These are phyloP conservation scores for Syzygium malaccense DNA, from an alignment of 441 rosid species.

Conservation along the genomic window DNA sequence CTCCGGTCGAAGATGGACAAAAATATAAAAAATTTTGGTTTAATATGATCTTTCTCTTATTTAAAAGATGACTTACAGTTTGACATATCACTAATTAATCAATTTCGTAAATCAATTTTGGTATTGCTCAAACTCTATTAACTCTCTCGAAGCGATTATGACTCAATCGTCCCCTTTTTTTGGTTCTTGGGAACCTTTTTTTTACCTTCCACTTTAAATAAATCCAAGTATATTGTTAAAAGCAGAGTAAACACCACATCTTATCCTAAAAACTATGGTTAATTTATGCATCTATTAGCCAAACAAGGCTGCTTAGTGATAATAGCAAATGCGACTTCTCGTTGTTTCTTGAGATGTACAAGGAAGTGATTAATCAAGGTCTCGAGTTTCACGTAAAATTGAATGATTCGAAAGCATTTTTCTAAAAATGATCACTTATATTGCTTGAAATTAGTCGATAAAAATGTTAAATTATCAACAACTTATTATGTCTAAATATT, in stretches of 20 bases:
- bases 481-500: rapidly evolving
- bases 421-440: background rate
- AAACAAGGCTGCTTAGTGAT: background rate
- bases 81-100: background rate
- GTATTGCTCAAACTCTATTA: too few relatives aligned
- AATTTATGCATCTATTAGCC: background rate
- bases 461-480: background rate
- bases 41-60: background rate
- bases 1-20: background rate
- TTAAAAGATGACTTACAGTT: background rate
- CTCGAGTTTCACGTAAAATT: background rate
- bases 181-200: background rate
- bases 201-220: background rate
- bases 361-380: background rate
- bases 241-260: background rate
- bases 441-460: background rate
- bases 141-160: background rate
- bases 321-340: background rate
- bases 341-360: background rate
- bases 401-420: rapidly evolving
- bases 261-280: background rate
- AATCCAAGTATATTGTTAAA: background rate
- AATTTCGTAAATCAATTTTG: too few relatives aligned
- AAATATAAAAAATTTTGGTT: background rate
- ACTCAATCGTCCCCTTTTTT: background rate